Evolutionary conservation across 768 basidiomycete genomes (phyloP), one percentile per base, ranked within the genome.

Genomic region (Psilocybe azurescens): DNA sequence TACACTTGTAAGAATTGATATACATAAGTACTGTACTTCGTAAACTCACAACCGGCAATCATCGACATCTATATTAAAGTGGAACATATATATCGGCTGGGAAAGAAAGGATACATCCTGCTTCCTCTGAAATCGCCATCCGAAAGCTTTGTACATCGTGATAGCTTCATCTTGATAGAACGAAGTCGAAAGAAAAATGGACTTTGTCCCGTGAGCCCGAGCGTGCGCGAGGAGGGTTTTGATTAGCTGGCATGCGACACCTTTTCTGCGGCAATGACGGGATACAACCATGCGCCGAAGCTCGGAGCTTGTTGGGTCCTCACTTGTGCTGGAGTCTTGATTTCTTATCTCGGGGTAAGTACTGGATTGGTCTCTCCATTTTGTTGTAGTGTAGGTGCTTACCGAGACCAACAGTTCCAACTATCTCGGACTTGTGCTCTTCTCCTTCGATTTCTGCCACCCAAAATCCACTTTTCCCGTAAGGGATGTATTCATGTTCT

Each of bases 221-320:
- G 71, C 71, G 38, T 70, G 69, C 3, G 39, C 55, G 5, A 72
- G 58, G 6, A 65, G 39, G 5, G 53, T 54, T 0, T 49, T 54
- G 10, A 72, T 48, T 3, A 74, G 68, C 20, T 18, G 47, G 7
- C 52, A 54, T 7, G 61, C 74, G 9, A 75, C 58, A 1, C 72
- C 67, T 3, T 60, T 64, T 54, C 70, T 57, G 8, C 70, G 69
- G 52, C 69, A 60, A n/a, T 33, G 53, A 13, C 53, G 47, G 1
- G 70, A 70, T 2, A 74, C 72, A 9, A 70, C 65, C 65, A 75
- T 65, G 7, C 73, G 69, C 13, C 73, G 71, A 16, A 75, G 57
- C 54, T 73, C 72, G 1, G 60, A 67, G 4, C 33, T 58, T n/a
- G 50, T 55, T 13, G 62, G 61, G 18, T 67, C 66, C 3, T 44